Percentiles rank a stretch among this genome's conserved stretches.
Evolutionary conservation across 768 basidiomycete species (phyloP).

Genomic region (Cyathus striatus): DNA sequence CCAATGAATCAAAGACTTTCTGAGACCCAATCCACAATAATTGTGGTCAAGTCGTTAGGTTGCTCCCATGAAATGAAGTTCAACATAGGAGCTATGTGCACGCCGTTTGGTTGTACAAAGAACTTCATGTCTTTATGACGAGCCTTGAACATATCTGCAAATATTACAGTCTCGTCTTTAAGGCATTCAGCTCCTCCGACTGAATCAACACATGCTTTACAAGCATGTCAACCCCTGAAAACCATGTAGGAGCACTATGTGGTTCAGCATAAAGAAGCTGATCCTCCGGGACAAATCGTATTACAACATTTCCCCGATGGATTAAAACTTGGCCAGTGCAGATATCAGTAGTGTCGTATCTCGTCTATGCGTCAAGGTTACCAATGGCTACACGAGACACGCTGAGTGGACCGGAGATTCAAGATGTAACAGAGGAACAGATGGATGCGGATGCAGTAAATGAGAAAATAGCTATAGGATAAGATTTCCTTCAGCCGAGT

Average conservation of each 20-base stretch:
- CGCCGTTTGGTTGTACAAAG: conserved; percentile 20
- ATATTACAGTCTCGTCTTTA: conserved; percentile 22
- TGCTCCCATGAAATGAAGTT: no score
- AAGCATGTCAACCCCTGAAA: conserved; percentile 21
- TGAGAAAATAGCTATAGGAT: conserved; percentile 24
- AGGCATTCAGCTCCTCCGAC: conserved; percentile 28
- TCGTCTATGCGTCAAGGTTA: conserved; percentile 16
- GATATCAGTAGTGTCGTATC: conserved; percentile 20
- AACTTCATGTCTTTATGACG: conserved; percentile 13
- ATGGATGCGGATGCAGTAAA: conserved; percentile 20
- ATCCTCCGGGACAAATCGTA: conserved; percentile 14
- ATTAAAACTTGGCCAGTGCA: conserved; percentile 3
- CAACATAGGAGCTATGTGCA: no score
- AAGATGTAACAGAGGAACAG: conserved; percentile 15
- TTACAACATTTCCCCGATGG: conserved; percentile 11
- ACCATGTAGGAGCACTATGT: conserved; percentile 26
- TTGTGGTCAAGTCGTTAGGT: no score
- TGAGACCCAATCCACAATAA: no score
- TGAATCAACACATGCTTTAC: conserved; percentile 27
- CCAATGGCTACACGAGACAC: conserved; percentile 27
- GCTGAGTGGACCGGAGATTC: conserved; percentile 16
- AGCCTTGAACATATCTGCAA: conserved; percentile 15
- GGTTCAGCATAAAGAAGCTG: conserved; percentile 23
- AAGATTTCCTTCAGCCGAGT: conserved; percentile 30
- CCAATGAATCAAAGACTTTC: no score